phyloP scores from a whole-genome alignment of 352 stramenopile species.

The Globisporangium spinosum region DNA sequence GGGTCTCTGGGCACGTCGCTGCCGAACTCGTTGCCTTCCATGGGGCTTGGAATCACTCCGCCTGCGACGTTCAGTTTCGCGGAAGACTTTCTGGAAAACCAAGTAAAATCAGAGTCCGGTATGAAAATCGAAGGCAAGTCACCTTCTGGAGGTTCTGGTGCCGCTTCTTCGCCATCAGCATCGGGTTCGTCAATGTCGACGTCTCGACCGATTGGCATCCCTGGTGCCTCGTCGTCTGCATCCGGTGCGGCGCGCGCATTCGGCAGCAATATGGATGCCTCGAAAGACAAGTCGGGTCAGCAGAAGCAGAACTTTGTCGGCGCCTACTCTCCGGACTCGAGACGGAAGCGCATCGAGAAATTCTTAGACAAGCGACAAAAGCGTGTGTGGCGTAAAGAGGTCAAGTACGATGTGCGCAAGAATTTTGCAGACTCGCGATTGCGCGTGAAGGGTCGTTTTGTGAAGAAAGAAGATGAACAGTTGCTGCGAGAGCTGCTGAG shows the following conservation, averaged over 20 bases:
- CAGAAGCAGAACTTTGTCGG: conserved; percentile 89
- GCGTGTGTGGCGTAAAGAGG: conserved; percentile 92
- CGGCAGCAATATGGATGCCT: conserved; percentile 24
- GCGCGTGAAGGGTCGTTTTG: conserved; percentile 95
- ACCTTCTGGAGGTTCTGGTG: conserved; percentile 8
- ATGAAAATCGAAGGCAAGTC: conserved; percentile 38
- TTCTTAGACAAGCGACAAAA: conserved; percentile 96
- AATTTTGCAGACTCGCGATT: conserved; percentile 97
- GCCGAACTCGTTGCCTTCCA: conserved; percentile 83
- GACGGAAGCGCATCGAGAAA: conserved; percentile 90
- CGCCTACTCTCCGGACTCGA: conserved; percentile 93
- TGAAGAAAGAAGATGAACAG: conserved; percentile 97
- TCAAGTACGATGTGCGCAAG: conserved; percentile 98
- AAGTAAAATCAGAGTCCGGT: conserved; percentile 51
- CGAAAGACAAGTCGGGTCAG: conserved; percentile 44
- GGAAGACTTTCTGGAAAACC: conserved; percentile 81
- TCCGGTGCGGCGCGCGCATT: conserved; percentile 37
- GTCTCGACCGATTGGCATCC: conserved; percentile 80
- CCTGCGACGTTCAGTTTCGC: conserved; percentile 81
- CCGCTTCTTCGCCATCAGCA: conserved; percentile 19
- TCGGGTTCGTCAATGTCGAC: conserved; percentile 44
- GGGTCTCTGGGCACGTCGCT: conserved; percentile 80
- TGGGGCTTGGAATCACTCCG: conserved; percentile 82
- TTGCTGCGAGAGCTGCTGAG: conserved; percentile 80
- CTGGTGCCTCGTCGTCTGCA: conserved; percentile 39